Evolutionary conservation across 2,329 filamentous ascomycete species (phyloP).

Genomic region (Camptophora hylomeconis): DNA sequence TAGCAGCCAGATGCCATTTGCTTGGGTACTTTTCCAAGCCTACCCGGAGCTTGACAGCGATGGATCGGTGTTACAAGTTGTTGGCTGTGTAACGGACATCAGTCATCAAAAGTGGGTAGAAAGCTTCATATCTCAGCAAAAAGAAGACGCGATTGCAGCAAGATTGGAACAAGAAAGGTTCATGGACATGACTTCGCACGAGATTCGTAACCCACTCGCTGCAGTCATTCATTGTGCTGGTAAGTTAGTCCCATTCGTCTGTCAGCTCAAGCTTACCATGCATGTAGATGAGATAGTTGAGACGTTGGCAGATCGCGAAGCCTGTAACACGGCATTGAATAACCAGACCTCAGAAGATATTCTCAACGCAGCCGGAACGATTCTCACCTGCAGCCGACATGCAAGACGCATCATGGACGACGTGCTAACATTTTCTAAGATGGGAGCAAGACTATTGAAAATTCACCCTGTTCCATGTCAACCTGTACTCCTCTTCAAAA

Average conservation of each 20-base stretch:
- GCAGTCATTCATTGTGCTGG: constrained; percentile 47
- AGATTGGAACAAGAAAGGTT: constrained; percentile 50
- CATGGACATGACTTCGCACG: constrained; percentile 47
- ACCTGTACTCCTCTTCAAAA: constrained; percentile 51
- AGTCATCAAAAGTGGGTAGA: constrained; percentile 16
- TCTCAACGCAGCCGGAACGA: constrained; percentile 62
- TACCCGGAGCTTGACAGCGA: too few species aligned
- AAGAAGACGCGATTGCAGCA: constrained; percentile 11
- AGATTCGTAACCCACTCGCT: constrained; percentile 44
- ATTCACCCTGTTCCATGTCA: constrained; percentile 58
- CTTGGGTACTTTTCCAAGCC: too few species aligned
- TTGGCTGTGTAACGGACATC: constrained; percentile 28
- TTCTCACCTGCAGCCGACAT: constrained; percentile 62
- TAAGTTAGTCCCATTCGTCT: constrained; percentile 35
- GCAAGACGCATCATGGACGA: constrained; percentile 67
- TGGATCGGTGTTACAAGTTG: too few species aligned
- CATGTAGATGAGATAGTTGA: too few species aligned
- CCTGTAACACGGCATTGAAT: constrained; percentile 1
- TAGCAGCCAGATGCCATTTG: too few species aligned
- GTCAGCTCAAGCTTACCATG: constrained; percentile 16
- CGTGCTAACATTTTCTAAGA: constrained; percentile 59
- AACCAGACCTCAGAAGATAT: constrained; percentile 36
- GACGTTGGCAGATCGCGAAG: too few species aligned
- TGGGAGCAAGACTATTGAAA: constrained; percentile 60
- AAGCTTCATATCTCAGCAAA: constrained; percentile 29